Conservation (phyloP, 164 flowering plant species). For the Annona cherimola region DNA sequence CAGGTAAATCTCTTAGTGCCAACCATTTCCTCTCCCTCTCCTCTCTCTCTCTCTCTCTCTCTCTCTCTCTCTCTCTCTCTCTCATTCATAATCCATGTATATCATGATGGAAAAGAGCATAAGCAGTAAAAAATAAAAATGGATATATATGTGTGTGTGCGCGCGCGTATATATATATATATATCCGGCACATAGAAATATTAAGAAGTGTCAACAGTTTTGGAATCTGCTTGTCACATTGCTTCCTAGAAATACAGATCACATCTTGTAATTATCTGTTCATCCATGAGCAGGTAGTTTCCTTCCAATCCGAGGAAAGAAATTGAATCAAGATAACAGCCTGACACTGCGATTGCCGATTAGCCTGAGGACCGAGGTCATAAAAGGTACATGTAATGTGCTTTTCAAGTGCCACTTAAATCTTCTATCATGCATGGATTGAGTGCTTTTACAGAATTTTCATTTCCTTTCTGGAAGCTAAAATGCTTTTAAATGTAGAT, state of each 20-base stretch:
- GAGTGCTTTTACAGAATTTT: neutral
- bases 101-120: no score
- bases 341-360: slow-evolving; percentile 38
- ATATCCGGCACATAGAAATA: no score
- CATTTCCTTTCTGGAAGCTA: neutral
- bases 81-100: no score
- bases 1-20: slow-evolving; percentile 37
- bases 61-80: no score
- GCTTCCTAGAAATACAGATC: neutral
- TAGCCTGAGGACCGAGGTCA: slow-evolving; percentile 56
- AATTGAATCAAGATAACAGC: slow-evolving; percentile 5
- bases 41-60: no score
- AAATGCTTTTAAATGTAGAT: no score
- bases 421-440: neutral
- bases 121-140: no score
- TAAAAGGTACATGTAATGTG: slow-evolving; percentile 52
- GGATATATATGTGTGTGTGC: no score
- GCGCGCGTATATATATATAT: no score
- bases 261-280: neutral
- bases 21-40: neutral
- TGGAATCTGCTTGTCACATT: no score
- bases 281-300: slow-evolving; percentile 3
- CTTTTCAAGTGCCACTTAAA: neutral
- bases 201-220: no score
- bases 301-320: neutral